Evolutionary conservation across 805 yeast species (phyloP).

Genomic region (Sporopachydermia lactativora): DNA sequence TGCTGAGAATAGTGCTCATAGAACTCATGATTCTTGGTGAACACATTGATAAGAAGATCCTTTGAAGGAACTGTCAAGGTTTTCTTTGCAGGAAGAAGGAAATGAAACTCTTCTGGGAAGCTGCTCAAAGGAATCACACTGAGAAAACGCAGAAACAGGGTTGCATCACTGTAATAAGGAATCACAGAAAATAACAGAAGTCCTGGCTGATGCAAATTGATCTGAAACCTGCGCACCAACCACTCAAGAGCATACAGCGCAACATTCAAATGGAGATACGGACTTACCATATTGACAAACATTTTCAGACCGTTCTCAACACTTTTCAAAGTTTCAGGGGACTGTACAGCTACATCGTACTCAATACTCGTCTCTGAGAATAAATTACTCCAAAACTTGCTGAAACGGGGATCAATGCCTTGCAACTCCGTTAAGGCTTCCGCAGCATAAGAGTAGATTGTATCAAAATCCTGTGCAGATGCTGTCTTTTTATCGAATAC

Average conservation of each 20-base stretch:
- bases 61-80: constrained; percentile 50
- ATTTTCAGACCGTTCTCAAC: constrained; percentile 63
- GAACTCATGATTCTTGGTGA: constrained; percentile 50
- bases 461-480: constrained; percentile 86
- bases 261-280: constrained; percentile 62
- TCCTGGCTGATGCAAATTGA: constrained; percentile 73
- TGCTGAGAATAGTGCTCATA: constrained; percentile 51
- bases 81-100: constrained; percentile 57
- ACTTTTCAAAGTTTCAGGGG: constrained; percentile 61
- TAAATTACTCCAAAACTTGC: constrained; percentile 51
- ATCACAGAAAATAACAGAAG: constrained; percentile 52
- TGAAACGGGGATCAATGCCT: constrained; percentile 61
- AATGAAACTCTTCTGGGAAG: constrained; percentile 68
- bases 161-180: constrained; percentile 64
- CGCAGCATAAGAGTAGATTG: constrained; percentile 52
- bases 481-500: constrained; percentile 79
- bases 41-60: constrained; percentile 54
- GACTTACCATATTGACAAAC: constrained; percentile 60
- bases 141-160: constrained; percentile 62
- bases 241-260: constrained; percentile 82
- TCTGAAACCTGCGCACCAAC: constrained; percentile 83
- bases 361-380: constrained; percentile 72
- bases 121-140: constrained; percentile 43
- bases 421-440: constrained; percentile 68
- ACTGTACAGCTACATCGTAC: constrained; percentile 61